Evolutionary conservation across 2,329 filamentous ascomycete genomes (phyloP).

Genomic region (Penicillium sp.): DNA sequence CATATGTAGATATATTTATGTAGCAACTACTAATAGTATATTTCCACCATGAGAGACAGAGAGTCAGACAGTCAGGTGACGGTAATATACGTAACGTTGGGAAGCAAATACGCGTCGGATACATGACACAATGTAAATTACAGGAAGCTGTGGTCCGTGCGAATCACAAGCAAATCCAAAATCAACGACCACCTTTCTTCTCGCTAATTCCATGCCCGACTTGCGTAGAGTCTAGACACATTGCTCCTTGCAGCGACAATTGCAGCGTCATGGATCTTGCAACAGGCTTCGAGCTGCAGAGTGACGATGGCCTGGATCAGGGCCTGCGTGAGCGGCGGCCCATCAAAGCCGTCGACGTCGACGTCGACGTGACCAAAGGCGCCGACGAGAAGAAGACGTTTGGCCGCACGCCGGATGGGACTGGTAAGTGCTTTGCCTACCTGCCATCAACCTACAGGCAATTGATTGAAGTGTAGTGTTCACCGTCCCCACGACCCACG

Average conservation of each 20-base stretch:
- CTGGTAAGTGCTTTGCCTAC: slow-evolving; percentile 57
- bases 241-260: slow-evolving; percentile 12
- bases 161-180: slow-evolving; percentile 1
- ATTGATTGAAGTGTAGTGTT: slow-evolving; percentile 67
- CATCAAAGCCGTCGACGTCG: slow-evolving; percentile 43
- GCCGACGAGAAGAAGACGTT: slow-evolving; percentile 71
- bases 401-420: slow-evolving; percentile 86
- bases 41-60: no score
- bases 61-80: no score
- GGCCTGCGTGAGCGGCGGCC: slow-evolving; percentile 47
- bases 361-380: slow-evolving; percentile 46
- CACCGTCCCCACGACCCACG: slow-evolving; percentile 89
- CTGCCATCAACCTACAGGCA: slow-evolving; percentile 18
- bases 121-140: background rate
- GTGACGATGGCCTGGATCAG: slow-evolving; percentile 38
- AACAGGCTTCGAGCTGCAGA: slow-evolving; percentile 32
- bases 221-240: no score
- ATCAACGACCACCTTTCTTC: no score
- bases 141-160: background rate
- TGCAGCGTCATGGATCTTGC: slow-evolving; percentile 17
- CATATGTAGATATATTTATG: no score
- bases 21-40: no score
- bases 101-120: background rate
- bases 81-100: background rate
- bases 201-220: no score